phyloP scores from a whole-genome alignment of 345 rosid species.

The Chamaenerion angustifolium region DNA sequence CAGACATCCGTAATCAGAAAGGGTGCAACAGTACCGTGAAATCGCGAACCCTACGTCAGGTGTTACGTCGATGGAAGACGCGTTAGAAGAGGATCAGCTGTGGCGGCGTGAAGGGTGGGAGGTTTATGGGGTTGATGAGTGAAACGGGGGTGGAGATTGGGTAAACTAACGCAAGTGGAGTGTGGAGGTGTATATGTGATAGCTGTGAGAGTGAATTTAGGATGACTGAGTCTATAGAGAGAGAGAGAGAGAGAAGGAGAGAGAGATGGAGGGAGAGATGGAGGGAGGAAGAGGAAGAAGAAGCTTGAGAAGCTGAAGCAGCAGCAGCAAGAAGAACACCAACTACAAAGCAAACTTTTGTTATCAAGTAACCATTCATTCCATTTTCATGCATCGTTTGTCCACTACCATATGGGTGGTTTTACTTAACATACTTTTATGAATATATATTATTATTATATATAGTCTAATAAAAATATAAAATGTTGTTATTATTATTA shows the following conservation, averaged over 20 bases:
- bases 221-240: not conserved
- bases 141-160: not conserved
- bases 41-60: too few relatives aligned
- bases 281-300: not conserved
- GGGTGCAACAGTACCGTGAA: too few relatives aligned
- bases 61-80: too few relatives aligned
- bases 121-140: too few relatives aligned
- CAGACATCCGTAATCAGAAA: too few relatives aligned
- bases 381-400: constrained; percentile 6
- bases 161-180: not conserved
- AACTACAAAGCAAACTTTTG: constrained; percentile 3
- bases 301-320: not conserved
- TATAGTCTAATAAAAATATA: too few relatives aligned
- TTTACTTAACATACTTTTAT: too few relatives aligned
- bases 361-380: not conserved
- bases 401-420: too few relatives aligned
- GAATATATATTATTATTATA: too few relatives aligned
- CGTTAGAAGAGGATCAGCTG: too few relatives aligned
- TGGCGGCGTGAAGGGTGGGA: too few relatives aligned
- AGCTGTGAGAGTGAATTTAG: constrained; percentile 8
- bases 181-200: constrained; percentile 7
- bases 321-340: constrained; percentile 1
- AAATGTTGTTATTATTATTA: too few relatives aligned
- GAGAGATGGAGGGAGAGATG: constrained; percentile 6
- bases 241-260: constrained; percentile 7